Base-by-base conservation (phyloP, 1,139 yeast genomes). In the Zygosaccharomyces sapae region DNA sequence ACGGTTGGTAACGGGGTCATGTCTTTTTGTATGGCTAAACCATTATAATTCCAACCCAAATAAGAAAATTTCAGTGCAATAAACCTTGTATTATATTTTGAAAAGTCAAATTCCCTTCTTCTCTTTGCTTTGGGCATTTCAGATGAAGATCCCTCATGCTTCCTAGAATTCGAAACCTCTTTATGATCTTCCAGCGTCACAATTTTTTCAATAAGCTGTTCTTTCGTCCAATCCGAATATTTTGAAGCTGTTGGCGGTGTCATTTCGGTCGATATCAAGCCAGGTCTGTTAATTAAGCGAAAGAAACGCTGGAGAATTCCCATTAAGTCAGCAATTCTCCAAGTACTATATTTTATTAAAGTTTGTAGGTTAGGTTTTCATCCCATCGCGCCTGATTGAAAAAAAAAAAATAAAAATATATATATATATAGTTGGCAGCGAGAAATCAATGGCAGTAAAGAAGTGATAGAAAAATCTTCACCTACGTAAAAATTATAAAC, bases 31-130 rank as follows among this genome's bases (percentile, higher is more conserved):
- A 77, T 72, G 1, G 95, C 96, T 29, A 92, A 72, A 0, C 99
- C 99, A 59, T 85, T 87, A 65, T 90, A 92, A 59, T 86, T 79
- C 96, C 96, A 89, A 12, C 98, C 97, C 34, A 87, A 65, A 64
- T 92, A 92, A 0, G 96, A 86, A 70, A 92, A 92, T 54, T 79
- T 72, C 31, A 92, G 63, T 0, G 96, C 97, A 18, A 92, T 76
- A 55, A 79, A 80, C 45, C 97, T 70, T 4, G 80, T 80, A n/a
- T 73, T 60, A 59, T 80, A 81, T 53, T 79, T 81, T 18, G 80
- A 70, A 60, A 86, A 87, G 58, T 87, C 95, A 63, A 90, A 80
- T 22, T 63, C 67, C 61, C 77, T 82, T 48, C 70, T 64, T 46
- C 66, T 65, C 54, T 60, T 61, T 31, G 48, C 42, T 13, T 49